These are phyloP conservation scores for Saitozyma sp. DNA, from an alignment of 768 basidiomycete species.

Conservation along the genomic window DNA sequence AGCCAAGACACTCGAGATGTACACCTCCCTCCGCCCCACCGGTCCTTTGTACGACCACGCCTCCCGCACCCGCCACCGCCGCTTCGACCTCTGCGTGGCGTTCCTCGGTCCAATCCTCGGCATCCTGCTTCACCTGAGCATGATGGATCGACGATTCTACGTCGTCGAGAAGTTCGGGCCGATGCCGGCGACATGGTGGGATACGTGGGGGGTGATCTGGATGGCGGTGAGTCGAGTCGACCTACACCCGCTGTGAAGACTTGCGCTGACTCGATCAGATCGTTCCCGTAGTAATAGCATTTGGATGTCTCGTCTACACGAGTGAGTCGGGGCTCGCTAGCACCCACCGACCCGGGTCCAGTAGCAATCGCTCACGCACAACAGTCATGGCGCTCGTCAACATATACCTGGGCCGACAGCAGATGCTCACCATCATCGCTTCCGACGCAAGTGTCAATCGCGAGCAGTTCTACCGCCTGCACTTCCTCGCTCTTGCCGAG, in stretches of 20 bases:
- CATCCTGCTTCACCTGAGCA: slow-evolving; percentile 41
- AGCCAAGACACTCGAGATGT: slow-evolving; percentile 46
- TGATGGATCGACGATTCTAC: slow-evolving; percentile 41
- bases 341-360: background rate
- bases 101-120: slow-evolving; percentile 38
- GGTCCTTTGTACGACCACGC: slow-evolving; percentile 43
- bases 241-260: background rate
- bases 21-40: slow-evolving; percentile 41
- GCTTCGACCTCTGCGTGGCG: slow-evolving; percentile 35
- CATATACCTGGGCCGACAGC: slow-evolving; percentile 41
- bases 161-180: slow-evolving; percentile 43
- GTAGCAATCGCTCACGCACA: background rate
- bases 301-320: slow-evolving; percentile 35
- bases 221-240: slow-evolving; percentile 37
- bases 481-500: slow-evolving; percentile 41
- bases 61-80: slow-evolving; percentile 26
- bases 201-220: slow-evolving; percentile 46
- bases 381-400: slow-evolving; percentile 47
- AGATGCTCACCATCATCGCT: slow-evolving; percentile 42
- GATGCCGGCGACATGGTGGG: slow-evolving; percentile 45
- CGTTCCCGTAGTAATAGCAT: slow-evolving; percentile 33
- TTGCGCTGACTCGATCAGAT: slow-evolving; percentile 13
- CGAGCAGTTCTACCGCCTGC: slow-evolving; percentile 44
- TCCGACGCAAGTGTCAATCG: slow-evolving; percentile 36
- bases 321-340: slow-evolving; percentile 20